Evolutionary conservation across 2,329 filamentous ascomycete genomes (phyloP), one percentile per base, ranked within the genome.

Genomic region (Hansfordia pulvinata): DNA sequence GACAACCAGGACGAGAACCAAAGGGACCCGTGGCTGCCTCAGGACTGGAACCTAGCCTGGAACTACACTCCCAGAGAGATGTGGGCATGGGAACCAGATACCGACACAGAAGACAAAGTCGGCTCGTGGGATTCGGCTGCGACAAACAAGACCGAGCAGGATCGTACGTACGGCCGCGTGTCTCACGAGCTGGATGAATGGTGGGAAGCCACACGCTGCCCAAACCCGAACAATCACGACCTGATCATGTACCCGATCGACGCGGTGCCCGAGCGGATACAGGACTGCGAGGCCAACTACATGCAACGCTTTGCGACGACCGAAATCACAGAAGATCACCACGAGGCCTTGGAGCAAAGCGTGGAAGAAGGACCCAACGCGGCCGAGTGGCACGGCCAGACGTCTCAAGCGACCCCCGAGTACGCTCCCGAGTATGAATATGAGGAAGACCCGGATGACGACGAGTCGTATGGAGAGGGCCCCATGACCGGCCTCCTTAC

Each of bases 401-500:
- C 50, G 47, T 22, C 49, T 43, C 30, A 59, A 53, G 34, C 47
- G 54, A 26, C 56, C 54, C 39, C 34, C n/a, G 48, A 43, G 21
- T 49, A 48, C 17, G 45, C 50, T 12, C 49, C 54, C 10, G 60
- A 63, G 29, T 61, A 68, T 14, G 62, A 66, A 13, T 62, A 69
- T 21, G 62, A 66, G 5, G 62, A 67, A 25, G 46, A 51, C 32
- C 44, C 47, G 4, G 54, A 60, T 25, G 80, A 85, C 33, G 78
- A 85, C 41, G 77, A 84, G 36, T 81, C 79, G n/a, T 80, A 80
- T 38, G 75, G 69, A 10, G 76, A 85, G 37, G 81, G 82, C 4
- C 78, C 82, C 13, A 66, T 82, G 44, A 79, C 83, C 11, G 88
- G 88, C 9, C 58, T 96, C 10, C 58, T 96, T 29, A 94, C 88